Base-by-base conservation (phyloP, 257 asterid genomes). In the Ajuga chamaepitys region DNA sequence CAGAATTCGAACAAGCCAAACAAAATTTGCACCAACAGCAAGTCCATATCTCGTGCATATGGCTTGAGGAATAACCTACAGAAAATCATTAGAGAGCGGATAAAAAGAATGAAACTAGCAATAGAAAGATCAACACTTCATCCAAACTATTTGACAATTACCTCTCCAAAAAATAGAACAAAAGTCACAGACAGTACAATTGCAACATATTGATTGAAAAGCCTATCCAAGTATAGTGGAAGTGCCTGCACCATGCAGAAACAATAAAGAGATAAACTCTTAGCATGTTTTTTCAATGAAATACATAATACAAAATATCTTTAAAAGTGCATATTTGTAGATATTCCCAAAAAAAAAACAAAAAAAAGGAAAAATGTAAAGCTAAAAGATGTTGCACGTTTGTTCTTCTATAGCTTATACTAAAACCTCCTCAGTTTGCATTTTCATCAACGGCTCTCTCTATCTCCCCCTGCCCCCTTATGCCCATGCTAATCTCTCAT, bases 21-120 rank as follows among this genome's bases (percentile, higher is more conserved):
- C 81, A 40, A 94, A 75, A 74, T 88, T 86, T 34, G 98, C 96
- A 58, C 99, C 99, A 18, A 94, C 95, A 17, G 96, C 92, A 75
- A 94, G 98, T 77, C 99, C 99, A 55, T 94, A 94, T 78, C 99
- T 79, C 17, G 98, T 87, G 78, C 99, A 94, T 77, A 90, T 86
- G 26, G 99, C 99, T 90, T 94, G 99, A 73, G 99, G 99, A 71
- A 94, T 90, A 69, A 94, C 98, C 98, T 90, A 82, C 52, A 28
- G 72, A 34, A 70, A 41, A 62, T 38, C 38, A 53, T 4, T 44
- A 52, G 32, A 67, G 57, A 45, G 41, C 9, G 37, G 40, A 74
- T 51, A 68, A 67, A 14, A 34, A 67, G 13, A 53, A 14, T 56
- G 91, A 63, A 68, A 82, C 68, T 41, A 41, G 58, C 53, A 30